Conservation (phyloP, 2,329 filamentous ascomycete species). For the Fusarium transvaalense region DNA sequence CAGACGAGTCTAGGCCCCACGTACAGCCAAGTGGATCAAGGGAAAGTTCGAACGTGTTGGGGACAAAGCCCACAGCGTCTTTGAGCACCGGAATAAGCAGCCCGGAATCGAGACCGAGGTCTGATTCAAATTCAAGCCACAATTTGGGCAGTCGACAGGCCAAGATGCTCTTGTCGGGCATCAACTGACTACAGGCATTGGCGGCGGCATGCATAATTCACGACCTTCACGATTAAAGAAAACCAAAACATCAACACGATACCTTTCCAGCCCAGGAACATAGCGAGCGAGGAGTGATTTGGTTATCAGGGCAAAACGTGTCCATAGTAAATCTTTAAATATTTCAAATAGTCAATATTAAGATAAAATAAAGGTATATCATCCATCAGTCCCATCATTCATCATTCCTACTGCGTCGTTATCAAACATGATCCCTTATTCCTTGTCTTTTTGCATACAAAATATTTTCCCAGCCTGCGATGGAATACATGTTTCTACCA, state of each 20-base stretch:
- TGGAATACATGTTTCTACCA: conserved; percentile 13
- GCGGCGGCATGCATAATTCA: neutral
- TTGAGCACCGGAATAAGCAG: conserved; percentile 70
- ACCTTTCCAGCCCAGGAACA: neutral
- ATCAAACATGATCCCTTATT: conserved; percentile 15
- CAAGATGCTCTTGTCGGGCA: neutral
- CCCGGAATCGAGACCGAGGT: conserved; percentile 77
- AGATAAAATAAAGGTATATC: conserved; percentile 39
- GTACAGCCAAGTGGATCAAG: conserved; percentile 64
- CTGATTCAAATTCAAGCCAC: conserved; percentile 56
- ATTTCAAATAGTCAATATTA: conserved; percentile 26
- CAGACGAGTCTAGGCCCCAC: conserved; percentile 51
- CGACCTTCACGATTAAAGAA: neutral
- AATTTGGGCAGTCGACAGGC: neutral
- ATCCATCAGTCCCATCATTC: conserved; percentile 36
- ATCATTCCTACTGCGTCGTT: conserved; percentile 33
- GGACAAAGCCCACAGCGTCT: conserved; percentile 67
- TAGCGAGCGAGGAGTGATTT: conserved; percentile 31
- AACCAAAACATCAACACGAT: neutral
- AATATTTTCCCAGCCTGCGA: conserved; percentile 16
- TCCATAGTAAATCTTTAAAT: neutral
- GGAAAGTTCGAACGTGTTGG: conserved; percentile 69
- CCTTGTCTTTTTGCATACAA: conserved; percentile 5
- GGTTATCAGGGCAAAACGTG: neutral
- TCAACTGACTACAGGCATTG: conserved; percentile 1